Conservation (phyloP, 768 basidiomycete genomes). For the Pisolithus tinctorius region DNA sequence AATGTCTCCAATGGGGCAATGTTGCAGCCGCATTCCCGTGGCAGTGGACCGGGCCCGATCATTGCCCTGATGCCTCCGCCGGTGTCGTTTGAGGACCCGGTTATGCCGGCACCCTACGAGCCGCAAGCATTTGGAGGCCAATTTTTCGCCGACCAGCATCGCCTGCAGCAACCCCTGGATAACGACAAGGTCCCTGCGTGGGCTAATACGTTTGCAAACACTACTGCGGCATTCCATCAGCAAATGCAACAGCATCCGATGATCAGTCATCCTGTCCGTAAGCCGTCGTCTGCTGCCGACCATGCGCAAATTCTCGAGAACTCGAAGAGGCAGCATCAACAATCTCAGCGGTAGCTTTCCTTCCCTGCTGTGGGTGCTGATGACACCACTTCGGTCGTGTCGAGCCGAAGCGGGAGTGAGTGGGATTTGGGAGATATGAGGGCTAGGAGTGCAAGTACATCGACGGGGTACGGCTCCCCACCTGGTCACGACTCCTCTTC, state of each 20-base stretch:
- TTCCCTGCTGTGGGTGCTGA: conserved; percentile 30
- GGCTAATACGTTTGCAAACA: conserved; percentile 20
- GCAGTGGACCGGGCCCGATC: conserved; percentile 25
- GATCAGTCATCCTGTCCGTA: conserved; percentile 9
- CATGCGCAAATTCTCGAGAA: conserved; percentile 19
- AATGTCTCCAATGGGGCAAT: not conserved
- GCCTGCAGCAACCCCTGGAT: no score
- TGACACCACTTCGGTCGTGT: conserved; percentile 33
- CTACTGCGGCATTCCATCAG: conserved; percentile 31
- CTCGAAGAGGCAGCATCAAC: conserved; percentile 20
- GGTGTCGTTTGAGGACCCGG: conserved; percentile 48
- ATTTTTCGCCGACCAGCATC: no score
- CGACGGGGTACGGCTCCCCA: conserved; percentile 27
- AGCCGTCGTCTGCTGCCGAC: conserved; percentile 10
- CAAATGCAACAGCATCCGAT: conserved; percentile 26
- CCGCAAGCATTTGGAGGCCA: conserved; percentile 21
- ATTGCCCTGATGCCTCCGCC: conserved; percentile 38
- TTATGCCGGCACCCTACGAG: conserved; percentile 39
- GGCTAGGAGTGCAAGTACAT: conserved; percentile 30
- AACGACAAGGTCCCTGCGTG: conserved; percentile 9
- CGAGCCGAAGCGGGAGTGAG: conserved; percentile 13
- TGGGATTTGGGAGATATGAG: not conserved
- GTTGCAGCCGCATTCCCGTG: conserved; percentile 8
- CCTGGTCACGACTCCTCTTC: conserved; percentile 11
- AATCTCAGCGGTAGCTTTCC: conserved; percentile 15